phyloP scores from a whole-genome alignment of 176 grass and related monocot genomes.

The Oryza australiensis region DNA sequence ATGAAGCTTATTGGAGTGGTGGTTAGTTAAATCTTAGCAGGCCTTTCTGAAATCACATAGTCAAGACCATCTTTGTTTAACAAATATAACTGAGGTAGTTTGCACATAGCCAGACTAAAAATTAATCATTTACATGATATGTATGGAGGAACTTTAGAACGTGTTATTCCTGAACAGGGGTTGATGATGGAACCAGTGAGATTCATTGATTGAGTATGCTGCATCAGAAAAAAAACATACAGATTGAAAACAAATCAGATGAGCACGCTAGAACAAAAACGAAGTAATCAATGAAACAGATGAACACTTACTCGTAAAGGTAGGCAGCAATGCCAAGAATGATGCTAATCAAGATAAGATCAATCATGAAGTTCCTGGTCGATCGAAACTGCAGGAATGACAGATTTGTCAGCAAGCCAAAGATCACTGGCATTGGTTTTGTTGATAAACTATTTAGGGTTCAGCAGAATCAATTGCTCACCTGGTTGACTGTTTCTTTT shows the following conservation, averaged over 20 bases:
- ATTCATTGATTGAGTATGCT: slow-evolving; percentile 39
- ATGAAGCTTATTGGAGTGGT: background rate
- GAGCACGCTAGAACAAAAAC: background rate
- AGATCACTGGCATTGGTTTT: background rate
- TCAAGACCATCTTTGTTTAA: background rate
- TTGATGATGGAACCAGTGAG: background rate
- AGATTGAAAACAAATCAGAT: background rate
- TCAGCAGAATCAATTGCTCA: slow-evolving; percentile 19
- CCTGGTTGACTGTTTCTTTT: slow-evolving; percentile 78
- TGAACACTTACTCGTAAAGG: slow-evolving; percentile 69
- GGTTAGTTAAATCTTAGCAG: background rate
- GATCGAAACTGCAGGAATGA: slow-evolving; percentile 60
- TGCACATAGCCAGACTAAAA: background rate
- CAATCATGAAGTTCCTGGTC: slow-evolving; percentile 78
- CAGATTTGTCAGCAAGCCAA: background rate
- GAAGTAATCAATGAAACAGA: background rate
- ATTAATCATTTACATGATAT: background rate
- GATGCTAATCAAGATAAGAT: slow-evolving; percentile 75
- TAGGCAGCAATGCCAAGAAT: slow-evolving; percentile 90
- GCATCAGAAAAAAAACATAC: slow-evolving; percentile 23
- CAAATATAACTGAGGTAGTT: background rate
- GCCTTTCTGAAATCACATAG: background rate
- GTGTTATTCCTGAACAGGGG: too few species aligned
- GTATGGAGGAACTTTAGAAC: background rate
- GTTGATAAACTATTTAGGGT: background rate